Evolutionary conservation across 2,329 filamentous ascomycete species (phyloP).

Genomic region (Aspergillus spinulosporus): DNA sequence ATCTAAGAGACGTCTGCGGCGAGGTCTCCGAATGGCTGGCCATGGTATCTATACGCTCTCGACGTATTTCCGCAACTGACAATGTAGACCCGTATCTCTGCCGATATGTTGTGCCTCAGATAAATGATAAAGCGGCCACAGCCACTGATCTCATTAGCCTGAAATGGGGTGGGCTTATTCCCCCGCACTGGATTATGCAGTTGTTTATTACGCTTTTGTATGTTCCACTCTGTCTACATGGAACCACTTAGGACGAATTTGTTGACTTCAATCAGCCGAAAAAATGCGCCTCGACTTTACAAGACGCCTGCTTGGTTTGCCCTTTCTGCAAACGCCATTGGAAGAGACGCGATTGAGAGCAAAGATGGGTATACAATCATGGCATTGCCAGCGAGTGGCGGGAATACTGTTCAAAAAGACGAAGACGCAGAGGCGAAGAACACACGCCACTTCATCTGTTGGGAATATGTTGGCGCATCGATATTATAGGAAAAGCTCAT

Average conservation of each 20-base stretch:
- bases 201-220: conserved; percentile 41
- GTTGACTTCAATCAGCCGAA: conserved; percentile 19
- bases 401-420: not conserved
- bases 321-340: conserved; percentile 35
- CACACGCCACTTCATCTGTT: conserved; percentile 34
- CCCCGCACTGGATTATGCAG: conserved; percentile 41
- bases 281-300: conserved; percentile 16
- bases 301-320: conserved; percentile 34
- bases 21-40: conserved; percentile 65
- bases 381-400: conserved; percentile 16
- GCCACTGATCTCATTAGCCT: conserved; percentile 37
- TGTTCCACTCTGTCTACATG: conserved; percentile 21
- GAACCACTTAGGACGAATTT: not conserved
- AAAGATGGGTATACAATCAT: conserved; percentile 43
- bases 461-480: conserved; percentile 40
- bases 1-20: conserved; percentile 61
- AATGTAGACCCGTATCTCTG: conserved; percentile 46
- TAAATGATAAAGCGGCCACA: conserved; percentile 18
- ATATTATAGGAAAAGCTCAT: conserved; percentile 17
- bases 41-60: conserved; percentile 51
- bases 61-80: conserved; percentile 39
- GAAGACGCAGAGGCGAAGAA: conserved; percentile 1
- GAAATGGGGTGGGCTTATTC: conserved; percentile 47
- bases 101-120: conserved; percentile 43
- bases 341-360: conserved; percentile 40